Percentiles rank a stretch among this genome's conserved stretches.
These are phyloP conservation scores for Chlorella vulgaris DNA, from an alignment of 139 green algal genomes.

Conservation along the genomic window DNA sequence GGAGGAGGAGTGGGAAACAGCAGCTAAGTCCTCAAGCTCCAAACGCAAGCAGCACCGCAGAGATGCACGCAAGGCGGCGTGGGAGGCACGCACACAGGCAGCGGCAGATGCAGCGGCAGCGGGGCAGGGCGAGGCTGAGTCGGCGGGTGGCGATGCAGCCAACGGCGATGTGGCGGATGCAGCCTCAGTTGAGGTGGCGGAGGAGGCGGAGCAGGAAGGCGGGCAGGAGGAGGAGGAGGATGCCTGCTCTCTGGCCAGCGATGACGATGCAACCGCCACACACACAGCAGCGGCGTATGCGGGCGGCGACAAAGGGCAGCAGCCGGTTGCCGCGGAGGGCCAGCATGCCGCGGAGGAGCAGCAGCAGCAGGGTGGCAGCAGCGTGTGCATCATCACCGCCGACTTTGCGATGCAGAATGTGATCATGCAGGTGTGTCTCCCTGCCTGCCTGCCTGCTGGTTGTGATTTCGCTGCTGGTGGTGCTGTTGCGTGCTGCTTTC, in stretches of 20 bases:
- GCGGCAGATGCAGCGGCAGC: slow-evolving; percentile 11
- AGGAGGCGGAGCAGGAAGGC: background rate
- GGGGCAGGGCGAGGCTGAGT: slow-evolving; percentile 8
- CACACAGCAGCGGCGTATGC: background rate
- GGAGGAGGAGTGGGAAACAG: slow-evolving; percentile 59
- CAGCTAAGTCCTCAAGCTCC: slow-evolving; percentile 47
- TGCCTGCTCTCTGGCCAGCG: slow-evolving; percentile 29
- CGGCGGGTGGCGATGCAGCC: slow-evolving; percentile 5
- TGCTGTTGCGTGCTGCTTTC: no score
- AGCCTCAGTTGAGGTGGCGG: background rate
- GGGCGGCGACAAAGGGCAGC: slow-evolving; percentile 5
- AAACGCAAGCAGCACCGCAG: slow-evolving; percentile 40
- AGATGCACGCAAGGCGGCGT: slow-evolving; percentile 25
- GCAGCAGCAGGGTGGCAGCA: slow-evolving; percentile 4
- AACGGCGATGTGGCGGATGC: background rate
- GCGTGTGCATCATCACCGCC: slow-evolving; percentile 78
- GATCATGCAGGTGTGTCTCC: slow-evolving; percentile 46
- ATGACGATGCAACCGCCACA: slow-evolving; percentile 6
- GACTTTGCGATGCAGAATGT: slow-evolving; percentile 99
- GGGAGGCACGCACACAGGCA: slow-evolving; percentile 8
- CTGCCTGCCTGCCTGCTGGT: no score
- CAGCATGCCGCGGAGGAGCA: background rate
- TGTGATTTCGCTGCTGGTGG: background rate
- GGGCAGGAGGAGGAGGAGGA: background rate
- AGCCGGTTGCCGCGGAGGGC: slow-evolving; percentile 11